Percentiles rank a stretch among this genome's conserved stretches.
Evolutionary conservation across 192 early-diverging fungal genomes (phyloP).

Genomic region (Phycomyces nitens): DNA sequence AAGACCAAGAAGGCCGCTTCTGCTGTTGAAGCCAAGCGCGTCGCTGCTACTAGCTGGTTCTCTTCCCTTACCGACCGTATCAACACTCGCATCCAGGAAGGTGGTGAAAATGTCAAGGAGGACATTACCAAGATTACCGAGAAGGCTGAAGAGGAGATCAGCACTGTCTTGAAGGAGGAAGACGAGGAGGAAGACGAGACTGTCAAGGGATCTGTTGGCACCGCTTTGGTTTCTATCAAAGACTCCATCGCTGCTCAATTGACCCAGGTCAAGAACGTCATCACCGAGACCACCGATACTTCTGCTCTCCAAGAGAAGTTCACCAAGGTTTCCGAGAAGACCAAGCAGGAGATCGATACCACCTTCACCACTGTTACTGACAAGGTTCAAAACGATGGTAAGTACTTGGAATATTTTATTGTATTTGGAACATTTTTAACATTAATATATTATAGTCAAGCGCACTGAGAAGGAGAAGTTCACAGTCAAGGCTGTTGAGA

Average conservation of each 20-base stretch:
- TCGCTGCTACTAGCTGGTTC: constrained; percentile 5
- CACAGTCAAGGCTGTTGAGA: background rate
- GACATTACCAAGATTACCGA: constrained; percentile 15
- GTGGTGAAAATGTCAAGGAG: constrained; percentile 10
- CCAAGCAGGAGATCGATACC: constrained; percentile 6
- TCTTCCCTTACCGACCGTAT: constrained; percentile 1
- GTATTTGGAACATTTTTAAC: background rate
- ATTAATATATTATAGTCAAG: background rate
- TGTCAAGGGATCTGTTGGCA: background rate
- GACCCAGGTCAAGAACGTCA: constrained; percentile 10
- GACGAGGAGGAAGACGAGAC: background rate
- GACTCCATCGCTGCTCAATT: constrained; percentile 8
- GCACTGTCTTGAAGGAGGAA: constrained; percentile 16
- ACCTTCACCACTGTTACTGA: constrained; percentile 1
- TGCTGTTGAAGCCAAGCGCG: constrained; percentile 11
- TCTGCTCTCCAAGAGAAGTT: constrained; percentile 2
- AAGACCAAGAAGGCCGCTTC: constrained; percentile 8
- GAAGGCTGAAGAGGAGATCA: background rate
- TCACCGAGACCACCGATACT: background rate
- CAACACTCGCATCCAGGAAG: constrained; percentile 8
- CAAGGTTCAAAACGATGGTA: constrained; percentile 1
- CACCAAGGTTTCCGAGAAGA: background rate
- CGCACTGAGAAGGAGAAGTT: background rate
- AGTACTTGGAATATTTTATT: background rate
- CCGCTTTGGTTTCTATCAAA: background rate